Evolutionary conservation across 139 green algal genomes (phyloP).

Genomic region (Mesostigma viride): DNA sequence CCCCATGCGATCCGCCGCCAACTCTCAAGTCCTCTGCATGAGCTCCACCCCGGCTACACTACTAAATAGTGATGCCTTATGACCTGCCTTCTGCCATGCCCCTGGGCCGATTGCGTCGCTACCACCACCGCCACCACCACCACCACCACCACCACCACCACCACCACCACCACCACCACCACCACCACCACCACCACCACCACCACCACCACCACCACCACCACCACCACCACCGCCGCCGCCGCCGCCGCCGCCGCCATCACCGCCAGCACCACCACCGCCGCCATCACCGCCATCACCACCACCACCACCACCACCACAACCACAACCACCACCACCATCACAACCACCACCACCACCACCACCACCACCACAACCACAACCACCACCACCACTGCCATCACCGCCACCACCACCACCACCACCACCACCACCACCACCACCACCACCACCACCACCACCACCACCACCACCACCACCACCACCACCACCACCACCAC

Average conservation of each 20-base stretch:
- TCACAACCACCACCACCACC: too few species aligned
- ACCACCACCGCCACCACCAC: background rate
- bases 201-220: slow-evolving; percentile 1
- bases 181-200: slow-evolving; percentile 1
- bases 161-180: background rate
- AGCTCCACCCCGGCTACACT: too few species aligned
- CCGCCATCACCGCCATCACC: background rate
- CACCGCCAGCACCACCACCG: background rate
- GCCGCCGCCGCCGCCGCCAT: too few species aligned
- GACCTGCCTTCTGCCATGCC: too few species aligned
- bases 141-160: slow-evolving; percentile 1
- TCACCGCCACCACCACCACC: background rate
- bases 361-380: too few species aligned
- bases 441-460: background rate
- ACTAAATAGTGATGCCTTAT: too few species aligned
- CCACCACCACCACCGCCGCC: background rate
- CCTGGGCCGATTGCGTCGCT: background rate
- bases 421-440: too few species aligned
- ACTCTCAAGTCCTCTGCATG: too few species aligned
- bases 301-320: too few species aligned
- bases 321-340: too few species aligned
- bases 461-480: background rate
- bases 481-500: background rate
- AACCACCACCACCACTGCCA: too few species aligned
- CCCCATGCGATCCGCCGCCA: too few species aligned